A percentile compares a stretch with the other conserved stretches of the same genome.
phyloP scores from a whole-genome alignment of 2,329 filamentous ascomycete genomes.

The Trichoderma asperellum region DNA sequence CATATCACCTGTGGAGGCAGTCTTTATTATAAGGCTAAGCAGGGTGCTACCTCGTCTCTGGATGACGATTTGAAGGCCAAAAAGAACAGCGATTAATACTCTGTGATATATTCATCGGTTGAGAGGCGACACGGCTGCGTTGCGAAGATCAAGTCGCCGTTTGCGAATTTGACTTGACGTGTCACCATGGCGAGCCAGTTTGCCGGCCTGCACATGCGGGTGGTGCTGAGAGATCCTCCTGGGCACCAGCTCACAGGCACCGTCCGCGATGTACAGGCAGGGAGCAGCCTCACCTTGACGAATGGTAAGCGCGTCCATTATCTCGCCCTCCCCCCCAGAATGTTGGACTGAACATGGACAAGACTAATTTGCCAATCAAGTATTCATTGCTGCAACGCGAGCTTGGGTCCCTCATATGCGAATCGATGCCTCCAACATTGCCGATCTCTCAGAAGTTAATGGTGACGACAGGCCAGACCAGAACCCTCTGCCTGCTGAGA shows the following conservation, averaged over 20 bases:
- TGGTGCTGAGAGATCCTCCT: constrained; percentile 69
- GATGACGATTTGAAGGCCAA: constrained; percentile 14
- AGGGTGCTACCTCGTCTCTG: constrained; percentile 1
- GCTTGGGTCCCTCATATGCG: constrained; percentile 49
- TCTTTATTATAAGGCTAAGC: neutral
- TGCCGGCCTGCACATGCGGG: constrained; percentile 74
- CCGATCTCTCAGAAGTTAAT: constrained; percentile 49
- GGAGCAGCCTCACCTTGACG: constrained; percentile 69
- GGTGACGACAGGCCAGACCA: constrained; percentile 37
- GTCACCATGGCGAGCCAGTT: constrained; percentile 62
- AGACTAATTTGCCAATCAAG: constrained; percentile 34
- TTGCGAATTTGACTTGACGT: neutral
- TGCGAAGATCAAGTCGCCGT: neutral
- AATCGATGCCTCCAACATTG: constrained; percentile 52
- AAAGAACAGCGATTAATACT: neutral
- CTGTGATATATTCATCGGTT: neutral
- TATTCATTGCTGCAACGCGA: constrained; percentile 49
- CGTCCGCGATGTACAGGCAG: constrained; percentile 69
- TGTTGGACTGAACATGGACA: neutral
- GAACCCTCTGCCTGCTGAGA: constrained; percentile 29
- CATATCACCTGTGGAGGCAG: neutral
- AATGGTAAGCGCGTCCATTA: constrained; percentile 60
- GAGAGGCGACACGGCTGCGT: neutral
- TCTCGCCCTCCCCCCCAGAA: neutral
- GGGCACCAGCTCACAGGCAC: constrained; percentile 69